These are phyloP conservation scores for Phtheirospermum japonicum DNA, from an alignment of 257 asterid genomes.

Conservation along the genomic window DNA sequence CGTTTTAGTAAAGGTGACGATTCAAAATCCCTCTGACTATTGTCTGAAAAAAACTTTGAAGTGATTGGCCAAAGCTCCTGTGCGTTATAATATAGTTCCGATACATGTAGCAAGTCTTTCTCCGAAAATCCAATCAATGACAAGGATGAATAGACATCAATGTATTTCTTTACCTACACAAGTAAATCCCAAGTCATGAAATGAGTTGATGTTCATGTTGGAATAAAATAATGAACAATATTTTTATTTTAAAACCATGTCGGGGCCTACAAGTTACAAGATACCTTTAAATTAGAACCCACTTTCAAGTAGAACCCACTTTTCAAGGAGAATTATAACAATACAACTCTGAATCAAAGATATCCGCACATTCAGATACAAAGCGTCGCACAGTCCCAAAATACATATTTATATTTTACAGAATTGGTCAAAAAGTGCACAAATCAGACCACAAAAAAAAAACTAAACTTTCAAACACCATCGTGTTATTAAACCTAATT, in stretches of 20 bases:
- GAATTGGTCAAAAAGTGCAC: neutral
- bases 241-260: conserved; percentile 3
- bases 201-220: neutral
- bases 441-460: neutral
- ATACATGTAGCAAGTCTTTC: conserved; percentile 65
- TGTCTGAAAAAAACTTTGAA: conserved; percentile 40
- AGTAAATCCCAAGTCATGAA: conserved; percentile 35
- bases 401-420: conserved; percentile 4
- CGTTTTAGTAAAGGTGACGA: conserved; percentile 42
- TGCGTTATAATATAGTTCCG: conserved; percentile 65
- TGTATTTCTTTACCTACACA: conserved; percentile 85
- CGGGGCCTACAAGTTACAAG: conserved; percentile 4
- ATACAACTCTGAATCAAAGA: conserved; percentile 11
- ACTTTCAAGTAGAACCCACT: conserved; percentile 18
- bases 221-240: neutral
- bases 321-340: neutral
- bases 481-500: neutral
- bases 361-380: conserved; percentile 13
- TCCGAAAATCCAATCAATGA: conserved; percentile 91
- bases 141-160: conserved; percentile 91
- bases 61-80: conserved; percentile 68
- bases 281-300: conserved; percentile 2
- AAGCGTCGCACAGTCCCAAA: neutral
- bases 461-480: conserved; percentile 13
- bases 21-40: conserved; percentile 32